Evolutionary conservation across 2,329 filamentous ascomycete genomes (phyloP), one percentile per base, ranked within the genome.

Genomic region (Aspergillus oerlinghausenensis): DNA sequence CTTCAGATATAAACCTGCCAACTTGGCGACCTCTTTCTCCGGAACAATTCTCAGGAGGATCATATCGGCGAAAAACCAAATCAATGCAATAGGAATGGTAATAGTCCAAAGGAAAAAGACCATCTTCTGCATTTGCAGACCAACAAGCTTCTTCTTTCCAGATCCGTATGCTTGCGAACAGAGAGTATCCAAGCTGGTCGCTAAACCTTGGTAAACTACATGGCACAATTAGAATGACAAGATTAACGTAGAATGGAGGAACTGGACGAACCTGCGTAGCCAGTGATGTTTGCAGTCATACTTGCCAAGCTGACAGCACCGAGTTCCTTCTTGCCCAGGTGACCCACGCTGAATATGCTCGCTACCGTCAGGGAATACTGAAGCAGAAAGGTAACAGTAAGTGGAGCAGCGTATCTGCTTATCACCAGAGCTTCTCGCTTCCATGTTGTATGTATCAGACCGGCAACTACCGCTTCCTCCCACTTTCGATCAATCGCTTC

Each of bases 111-210:
- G 80, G 68, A 94, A 92, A 68, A 81, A 88, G 1, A 89, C 79
- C 89, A 93, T 93, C 55, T 89, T 82, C 74, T 94, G 89, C 60
- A 90, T 82, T 66, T 94, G 90, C 54, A 94, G 73, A 1, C 90
- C 93, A 57, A 97, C 93, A 4, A 97, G 83, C 64, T 92, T 89
- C 70, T 89, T 95, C 70, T 88, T 89, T 0, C 93, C 93, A 0
- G 90, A 95, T 2, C 94, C 93, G 70, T 95, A 97, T 0, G 94
- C 93, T 73, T 97, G 93, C 0, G 93, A 85, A 72, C 93, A 97
- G 2, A 97, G 84, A 0, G 93, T 97, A 74, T 97, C 93, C 40
- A 97, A 80, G 61, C 88, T 90, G 4, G 93, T 97, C 1, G 92
- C 88, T 14, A 97, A 81, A n/a, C 92, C 89, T 68, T 92, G 88